Conservation (phyloP, 345 rosid genomes). For the Jatropha curcas region DNA sequence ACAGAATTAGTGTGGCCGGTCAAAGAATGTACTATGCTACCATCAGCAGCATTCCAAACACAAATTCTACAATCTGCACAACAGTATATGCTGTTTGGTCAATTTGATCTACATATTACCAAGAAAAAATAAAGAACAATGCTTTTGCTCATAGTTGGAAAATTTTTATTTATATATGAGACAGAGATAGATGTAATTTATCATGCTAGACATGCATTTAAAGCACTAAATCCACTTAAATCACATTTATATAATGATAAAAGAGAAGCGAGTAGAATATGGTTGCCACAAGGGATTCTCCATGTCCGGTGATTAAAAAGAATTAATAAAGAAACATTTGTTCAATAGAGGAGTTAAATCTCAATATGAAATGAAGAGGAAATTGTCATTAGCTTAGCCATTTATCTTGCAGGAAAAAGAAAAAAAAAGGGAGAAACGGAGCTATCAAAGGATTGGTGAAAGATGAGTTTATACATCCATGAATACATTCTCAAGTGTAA, state of each 20-base stretch:
- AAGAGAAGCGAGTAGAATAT: not conserved
- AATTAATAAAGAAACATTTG: not conserved
- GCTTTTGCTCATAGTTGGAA: not conserved
- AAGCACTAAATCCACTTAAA: not conserved
- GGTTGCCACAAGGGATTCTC: not conserved
- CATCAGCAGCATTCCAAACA: constrained; percentile 99
- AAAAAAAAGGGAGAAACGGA: too few relatives aligned
- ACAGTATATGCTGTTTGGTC: constrained; percentile 17
- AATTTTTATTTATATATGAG: too few relatives aligned
- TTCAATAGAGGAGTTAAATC: not conserved
- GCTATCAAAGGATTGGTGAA: not conserved
- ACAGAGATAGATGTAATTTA: not conserved
- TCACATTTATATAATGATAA: not conserved
- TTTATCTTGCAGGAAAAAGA: not conserved
- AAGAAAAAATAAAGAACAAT: not conserved
- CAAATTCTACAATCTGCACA: constrained; percentile 97
- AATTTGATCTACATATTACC: constrained; percentile 13
- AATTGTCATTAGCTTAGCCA: not conserved
- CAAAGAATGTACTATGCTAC: constrained; percentile 92
- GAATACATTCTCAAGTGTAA: not conserved
- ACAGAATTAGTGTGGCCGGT: constrained; percentile 96
- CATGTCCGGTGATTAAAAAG: not conserved
- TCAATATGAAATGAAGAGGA: not conserved
- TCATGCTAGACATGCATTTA: not conserved
- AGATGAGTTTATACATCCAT: not conserved